phyloP scores from a whole-genome alignment of 495 filamentous ascomycete genomes.

The Penicillium mononematosum region DNA sequence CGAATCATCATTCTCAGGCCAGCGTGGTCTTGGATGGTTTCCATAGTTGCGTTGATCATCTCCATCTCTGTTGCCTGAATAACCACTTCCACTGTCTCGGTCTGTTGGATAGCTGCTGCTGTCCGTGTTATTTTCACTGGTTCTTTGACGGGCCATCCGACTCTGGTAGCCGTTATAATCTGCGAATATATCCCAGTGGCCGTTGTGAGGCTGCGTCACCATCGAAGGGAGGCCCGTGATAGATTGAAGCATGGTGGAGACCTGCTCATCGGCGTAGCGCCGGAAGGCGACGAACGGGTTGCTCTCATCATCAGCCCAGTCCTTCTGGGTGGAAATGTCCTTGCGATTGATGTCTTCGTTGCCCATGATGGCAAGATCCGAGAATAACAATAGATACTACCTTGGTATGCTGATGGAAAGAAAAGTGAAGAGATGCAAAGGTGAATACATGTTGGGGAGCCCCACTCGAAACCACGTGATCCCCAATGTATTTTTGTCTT shows the following conservation, averaged over 20 bases:
- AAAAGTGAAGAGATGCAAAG: constrained; percentile 9
- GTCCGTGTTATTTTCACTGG: constrained; percentile 10
- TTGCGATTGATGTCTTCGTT: constrained; percentile 28
- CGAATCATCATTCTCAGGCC: constrained; percentile 18
- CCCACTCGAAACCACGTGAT: constrained; percentile 19
- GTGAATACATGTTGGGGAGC: constrained; percentile 11
- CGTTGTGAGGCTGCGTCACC: constrained; percentile 29
- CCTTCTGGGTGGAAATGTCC: constrained; percentile 14
- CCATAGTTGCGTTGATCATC: constrained; percentile 11
- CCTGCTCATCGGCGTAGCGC: constrained; percentile 58
- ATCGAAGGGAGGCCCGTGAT: constrained; percentile 49
- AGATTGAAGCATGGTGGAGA: constrained; percentile 54
- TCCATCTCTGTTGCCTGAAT: constrained; percentile 9
- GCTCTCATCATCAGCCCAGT: constrained; percentile 32
- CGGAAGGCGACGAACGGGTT: constrained; percentile 63
- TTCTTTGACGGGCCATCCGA: constrained; percentile 22
- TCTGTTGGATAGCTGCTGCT: constrained; percentile 17
- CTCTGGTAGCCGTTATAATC: constrained; percentile 32
- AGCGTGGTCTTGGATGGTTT: constrained; percentile 15
- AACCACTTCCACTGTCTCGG: constrained; percentile 11
- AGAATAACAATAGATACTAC: background rate
- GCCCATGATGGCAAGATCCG: constrained; percentile 27
- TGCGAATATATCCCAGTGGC: constrained; percentile 39
- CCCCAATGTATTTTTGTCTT: constrained; percentile 8
- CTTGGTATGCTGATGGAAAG: background rate